Evolutionary conservation across 1,139 yeast species (phyloP).

Genomic region (Nakaseomyces glabratus): DNA sequence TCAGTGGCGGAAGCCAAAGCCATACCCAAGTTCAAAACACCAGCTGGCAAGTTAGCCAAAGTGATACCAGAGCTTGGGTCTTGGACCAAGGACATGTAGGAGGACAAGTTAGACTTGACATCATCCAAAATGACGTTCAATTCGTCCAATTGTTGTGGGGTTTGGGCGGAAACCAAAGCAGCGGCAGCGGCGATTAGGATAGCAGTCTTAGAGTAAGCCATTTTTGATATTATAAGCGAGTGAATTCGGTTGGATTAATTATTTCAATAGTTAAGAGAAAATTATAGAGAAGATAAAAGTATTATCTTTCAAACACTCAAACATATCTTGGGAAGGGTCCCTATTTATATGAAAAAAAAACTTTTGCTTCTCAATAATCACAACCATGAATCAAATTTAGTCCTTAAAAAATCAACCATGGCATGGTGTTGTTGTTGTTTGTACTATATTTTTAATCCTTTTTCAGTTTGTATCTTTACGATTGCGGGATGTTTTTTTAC

Average conservation of each 20-base stretch:
- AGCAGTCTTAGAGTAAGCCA: conserved; percentile 9
- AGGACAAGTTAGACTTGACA: conserved; percentile 9
- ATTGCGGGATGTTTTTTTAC: no score
- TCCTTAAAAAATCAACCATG: no score
- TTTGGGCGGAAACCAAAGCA: conserved; percentile 10
- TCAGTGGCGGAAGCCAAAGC: conserved; percentile 11
- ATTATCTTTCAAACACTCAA: not conserved
- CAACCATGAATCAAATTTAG: no score
- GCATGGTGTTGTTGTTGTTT: no score
- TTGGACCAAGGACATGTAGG: conserved; percentile 14
- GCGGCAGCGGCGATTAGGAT: conserved; percentile 9
- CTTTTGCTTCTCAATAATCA: no score
- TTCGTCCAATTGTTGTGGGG: conserved; percentile 11
- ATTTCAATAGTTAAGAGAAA: no score
- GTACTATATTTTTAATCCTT: no score
- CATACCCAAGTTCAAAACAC: conserved; percentile 16
- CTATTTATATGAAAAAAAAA: no score
- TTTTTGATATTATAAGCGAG: conserved; percentile 7
- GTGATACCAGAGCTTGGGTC: conserved; percentile 6
- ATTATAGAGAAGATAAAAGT: not conserved
- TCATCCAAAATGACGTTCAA: conserved; percentile 11
- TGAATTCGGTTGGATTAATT: conserved; percentile 4
- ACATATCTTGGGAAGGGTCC: no score
- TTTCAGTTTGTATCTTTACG: no score
- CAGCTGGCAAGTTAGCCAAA: conserved; percentile 27